Base-by-base conservation (phyloP, 2,329 filamentous ascomycete genomes). In the Akanthomyces uredinophilus region DNA sequence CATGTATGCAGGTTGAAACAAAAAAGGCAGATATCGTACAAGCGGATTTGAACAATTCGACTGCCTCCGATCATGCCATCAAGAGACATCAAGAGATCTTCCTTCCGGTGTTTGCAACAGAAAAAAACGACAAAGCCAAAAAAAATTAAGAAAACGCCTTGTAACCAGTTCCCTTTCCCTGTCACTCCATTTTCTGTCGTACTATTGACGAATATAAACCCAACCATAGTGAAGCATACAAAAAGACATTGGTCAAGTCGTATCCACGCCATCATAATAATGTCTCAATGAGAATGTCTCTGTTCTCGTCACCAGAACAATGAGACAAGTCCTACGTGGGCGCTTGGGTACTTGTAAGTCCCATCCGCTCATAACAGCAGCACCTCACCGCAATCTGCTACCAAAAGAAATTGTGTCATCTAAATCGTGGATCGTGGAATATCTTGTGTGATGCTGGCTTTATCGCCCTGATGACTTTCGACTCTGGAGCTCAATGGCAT, bases 401-500 rank as follows among this genome's bases (percentile, higher is more conserved):
- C 52, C 52, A 62, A 57, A 51, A 52, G 37, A 62, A 62, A 62
- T 44, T 62, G 29, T 62, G 27, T 57, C 60, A 57, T 62, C 24
- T 41, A 35, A 62, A 57, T 64, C 62, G 44, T 62, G 44, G 51
- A 41, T 62, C 60, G 52, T 44, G 53, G 41, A 57, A 44, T 35
- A 22, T 37, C 20, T 56, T 24, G 14, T 29, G 2, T 35, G 44
- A 37, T 16, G 14, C 29, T 20, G 29, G n/a, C 24, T 22, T 35
- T 52, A 62, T 51, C 60, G 53, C 16, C 65, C 78, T 73, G 44
- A 71, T 10, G 70, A 73, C 68, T 81, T 82, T 58, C 77, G 78
- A 63, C 74, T 75, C 66, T 84, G 78, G 64, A 83, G 73, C 69
- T 85, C 83, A 66, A 84, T 82, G 54, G 69, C 69, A 59, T 73